phyloP scores from a whole-genome alignment of 805 yeast genomes.

The Sungouiozyma intestinalis region DNA sequence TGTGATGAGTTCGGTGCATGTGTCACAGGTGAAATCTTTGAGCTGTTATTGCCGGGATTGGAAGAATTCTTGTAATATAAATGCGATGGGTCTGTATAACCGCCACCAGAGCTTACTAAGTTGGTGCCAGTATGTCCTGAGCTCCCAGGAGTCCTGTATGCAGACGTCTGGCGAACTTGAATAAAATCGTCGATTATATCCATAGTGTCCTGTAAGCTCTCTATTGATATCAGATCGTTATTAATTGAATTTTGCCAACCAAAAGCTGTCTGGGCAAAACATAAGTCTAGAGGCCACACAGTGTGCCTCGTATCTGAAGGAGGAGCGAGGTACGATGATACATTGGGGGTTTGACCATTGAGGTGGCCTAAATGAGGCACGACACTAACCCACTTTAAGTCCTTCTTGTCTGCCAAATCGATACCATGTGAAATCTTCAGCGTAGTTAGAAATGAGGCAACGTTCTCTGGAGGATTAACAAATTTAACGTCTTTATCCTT shows the following conservation, averaged over 20 bases:
- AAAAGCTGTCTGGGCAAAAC: conserved; percentile 42
- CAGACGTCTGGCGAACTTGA: conserved; percentile 30
- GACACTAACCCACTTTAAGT: conserved; percentile 50
- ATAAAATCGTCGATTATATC: conserved; percentile 33
- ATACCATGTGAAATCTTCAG: conserved; percentile 32
- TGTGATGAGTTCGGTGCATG: neutral
- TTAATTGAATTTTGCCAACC: conserved; percentile 5
- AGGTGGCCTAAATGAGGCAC: conserved; percentile 60
- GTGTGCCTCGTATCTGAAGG: conserved; percentile 46
- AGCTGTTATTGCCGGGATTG: neutral
- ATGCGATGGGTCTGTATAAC: conserved; percentile 25
- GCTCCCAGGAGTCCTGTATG: conserved; percentile 29
- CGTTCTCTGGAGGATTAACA: conserved; percentile 32
- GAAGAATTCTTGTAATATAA: conserved; percentile 15
- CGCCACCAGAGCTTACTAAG: conserved; percentile 26
- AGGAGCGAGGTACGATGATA: conserved; percentile 43
- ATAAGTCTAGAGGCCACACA: conserved; percentile 63
- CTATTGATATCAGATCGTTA: conserved; percentile 6
- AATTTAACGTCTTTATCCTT: neutral
- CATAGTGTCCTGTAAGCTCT: conserved; percentile 25
- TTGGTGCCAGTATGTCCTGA: conserved; percentile 18
- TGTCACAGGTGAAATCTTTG: neutral
- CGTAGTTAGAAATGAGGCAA: conserved; percentile 29
- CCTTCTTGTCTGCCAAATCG: conserved; percentile 15
- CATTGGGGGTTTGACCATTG: conserved; percentile 55